Conservation (phyloP, 2,329 filamentous ascomycete genomes). For the Colletotrichum filicis region DNA sequence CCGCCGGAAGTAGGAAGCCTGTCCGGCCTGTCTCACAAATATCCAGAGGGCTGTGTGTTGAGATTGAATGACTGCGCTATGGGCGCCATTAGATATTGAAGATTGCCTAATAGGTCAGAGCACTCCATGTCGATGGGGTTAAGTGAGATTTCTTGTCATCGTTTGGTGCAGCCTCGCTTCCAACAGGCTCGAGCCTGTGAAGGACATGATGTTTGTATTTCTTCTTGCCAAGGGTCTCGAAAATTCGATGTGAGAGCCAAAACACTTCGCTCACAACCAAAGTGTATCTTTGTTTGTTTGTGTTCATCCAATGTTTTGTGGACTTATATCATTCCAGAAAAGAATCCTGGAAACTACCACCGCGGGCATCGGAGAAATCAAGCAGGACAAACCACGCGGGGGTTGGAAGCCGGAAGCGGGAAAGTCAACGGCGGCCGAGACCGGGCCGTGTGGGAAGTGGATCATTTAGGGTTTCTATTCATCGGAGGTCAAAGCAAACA, state of each 20-base stretch:
- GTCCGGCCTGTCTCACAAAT: neutral
- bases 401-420: neutral
- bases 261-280: neutral
- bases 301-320: neutral
- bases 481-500: neutral
- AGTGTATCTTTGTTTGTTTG: neutral
- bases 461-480: neutral
- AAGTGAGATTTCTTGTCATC: neutral
- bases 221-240: neutral
- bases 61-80: neutral
- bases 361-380: neutral
- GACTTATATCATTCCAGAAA: neutral
- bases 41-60: neutral
- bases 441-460: conserved; percentile 11
- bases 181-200: neutral
- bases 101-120: no score
- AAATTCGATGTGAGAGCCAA: neutral
- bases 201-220: no score
- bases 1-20: no score
- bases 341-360: neutral
- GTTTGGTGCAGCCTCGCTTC: neutral
- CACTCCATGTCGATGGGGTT: no score
- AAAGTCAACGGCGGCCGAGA: neutral
- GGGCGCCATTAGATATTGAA: no score
- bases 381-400: neutral